Conservation (phyloP, 352 stramenopile species). For the Pythium apleroticum region DNA sequence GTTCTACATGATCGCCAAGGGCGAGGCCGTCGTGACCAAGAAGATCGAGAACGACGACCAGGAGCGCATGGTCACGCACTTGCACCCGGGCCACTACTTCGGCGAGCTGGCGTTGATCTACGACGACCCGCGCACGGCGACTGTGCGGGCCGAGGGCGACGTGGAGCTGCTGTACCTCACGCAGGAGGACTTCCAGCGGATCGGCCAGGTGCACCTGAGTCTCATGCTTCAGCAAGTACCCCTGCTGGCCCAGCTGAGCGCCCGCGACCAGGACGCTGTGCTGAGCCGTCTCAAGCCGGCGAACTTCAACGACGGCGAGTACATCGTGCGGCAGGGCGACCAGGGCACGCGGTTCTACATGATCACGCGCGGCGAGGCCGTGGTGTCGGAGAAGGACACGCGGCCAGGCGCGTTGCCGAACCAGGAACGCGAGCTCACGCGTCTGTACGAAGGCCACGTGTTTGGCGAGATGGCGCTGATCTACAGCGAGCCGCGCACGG, state of each 20-base stretch:
- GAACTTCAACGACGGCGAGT: constrained; percentile 86
- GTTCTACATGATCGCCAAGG: constrained; percentile 91
- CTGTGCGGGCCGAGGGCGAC: constrained; percentile 72
- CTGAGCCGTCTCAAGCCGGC: constrained; percentile 76
- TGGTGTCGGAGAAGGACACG: constrained; percentile 71
- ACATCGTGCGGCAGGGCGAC: constrained; percentile 89
- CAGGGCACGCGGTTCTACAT: constrained; percentile 89
- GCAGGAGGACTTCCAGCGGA: constrained; percentile 86
- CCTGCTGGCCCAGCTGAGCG: constrained; percentile 65
- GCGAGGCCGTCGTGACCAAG: constrained; percentile 86
- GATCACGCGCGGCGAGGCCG: constrained; percentile 85
- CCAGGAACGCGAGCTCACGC: constrained; percentile 77
- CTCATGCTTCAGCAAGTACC: constrained; percentile 88
- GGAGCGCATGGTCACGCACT: constrained; percentile 86
- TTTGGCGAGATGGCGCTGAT: constrained; percentile 90
- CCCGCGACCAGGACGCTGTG: constrained; percentile 78
- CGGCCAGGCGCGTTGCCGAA: constrained; percentile 11
- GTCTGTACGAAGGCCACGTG: constrained; percentile 86
- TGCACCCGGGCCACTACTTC: constrained; percentile 93
- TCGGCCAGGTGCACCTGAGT: constrained; percentile 84
- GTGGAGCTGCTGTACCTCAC: constrained; percentile 85
- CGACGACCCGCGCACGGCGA: constrained; percentile 85
- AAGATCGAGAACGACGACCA: constrained; percentile 50
- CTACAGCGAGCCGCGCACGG: constrained; percentile 84
- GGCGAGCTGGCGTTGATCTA: constrained; percentile 92